A percentile compares a stretch with the other conserved stretches of the same genome.
Evolutionary conservation across 108 stramenopile genomes (phyloP).

Genomic region (Stephanodiscus triporus): DNA sequence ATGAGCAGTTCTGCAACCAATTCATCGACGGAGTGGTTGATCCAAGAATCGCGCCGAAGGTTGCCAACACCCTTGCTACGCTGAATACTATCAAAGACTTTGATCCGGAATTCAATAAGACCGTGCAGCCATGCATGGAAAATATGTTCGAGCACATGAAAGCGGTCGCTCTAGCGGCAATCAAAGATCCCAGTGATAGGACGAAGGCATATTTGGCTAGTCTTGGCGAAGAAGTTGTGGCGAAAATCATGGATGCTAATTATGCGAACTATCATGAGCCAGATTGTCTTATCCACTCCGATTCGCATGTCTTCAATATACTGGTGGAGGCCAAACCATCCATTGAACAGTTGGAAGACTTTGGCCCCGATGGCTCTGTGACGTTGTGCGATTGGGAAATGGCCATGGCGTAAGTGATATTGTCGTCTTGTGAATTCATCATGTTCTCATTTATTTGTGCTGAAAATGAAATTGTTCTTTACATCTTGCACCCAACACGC

Average conservation of each 20-base stretch:
- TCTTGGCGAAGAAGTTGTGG: slow-evolving; percentile 1
- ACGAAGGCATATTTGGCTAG: slow-evolving; percentile 18
- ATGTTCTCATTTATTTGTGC: background rate
- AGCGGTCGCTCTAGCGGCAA: slow-evolving; percentile 1
- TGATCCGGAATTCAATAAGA: slow-evolving; percentile 45
- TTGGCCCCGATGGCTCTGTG: slow-evolving; percentile 32
- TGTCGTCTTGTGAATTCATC: background rate
- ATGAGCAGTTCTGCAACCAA: slow-evolving; percentile 53
- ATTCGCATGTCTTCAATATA: slow-evolving; percentile 63
- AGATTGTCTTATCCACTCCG: slow-evolving; percentile 47
- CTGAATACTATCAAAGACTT: slow-evolving; percentile 40
- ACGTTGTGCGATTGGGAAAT: background rate
- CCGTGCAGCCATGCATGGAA: slow-evolving; percentile 18
- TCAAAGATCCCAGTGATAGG: slow-evolving; percentile 13
- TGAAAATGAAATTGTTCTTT: background rate
- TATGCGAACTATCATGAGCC: slow-evolving; percentile 10
- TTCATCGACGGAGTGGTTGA: slow-evolving; percentile 59
- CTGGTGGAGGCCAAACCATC: slow-evolving; percentile 55
- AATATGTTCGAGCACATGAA: slow-evolving; percentile 11
- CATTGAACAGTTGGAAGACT: slow-evolving; percentile 23
- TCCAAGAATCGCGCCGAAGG: slow-evolving; percentile 36
- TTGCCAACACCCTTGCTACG: slow-evolving; percentile 50
- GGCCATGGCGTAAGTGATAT: background rate
- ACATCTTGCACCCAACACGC: background rate
- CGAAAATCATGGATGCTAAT: slow-evolving; percentile 23